Base-by-base conservation (phyloP, 805 yeast species). In the Yarrowia alimentaria region DNA sequence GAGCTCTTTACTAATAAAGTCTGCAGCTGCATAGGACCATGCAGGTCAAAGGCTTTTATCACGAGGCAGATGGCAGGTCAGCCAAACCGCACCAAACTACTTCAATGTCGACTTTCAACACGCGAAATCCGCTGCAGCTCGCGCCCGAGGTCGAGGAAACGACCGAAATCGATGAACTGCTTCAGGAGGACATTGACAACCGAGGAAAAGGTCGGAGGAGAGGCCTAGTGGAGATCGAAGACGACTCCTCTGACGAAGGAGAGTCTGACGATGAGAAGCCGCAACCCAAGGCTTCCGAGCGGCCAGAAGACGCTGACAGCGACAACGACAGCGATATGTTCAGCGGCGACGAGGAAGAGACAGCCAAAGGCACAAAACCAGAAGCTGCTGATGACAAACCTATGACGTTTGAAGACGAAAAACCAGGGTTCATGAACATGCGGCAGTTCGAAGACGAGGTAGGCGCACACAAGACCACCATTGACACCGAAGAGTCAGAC, bases 221-320 rank as follows among this genome's bases (percentile, higher is more conserved):
- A 55, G 53, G 54, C 47, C 29, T 42, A 28, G 31, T 26, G 51
- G 24, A 28, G 18, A 43, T 30, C 6, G 50, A 43, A n/a, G 37
- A 30, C 9, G 50, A 43, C 8, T 30, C 37, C 1, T 43, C 50
- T 8, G 50, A 43, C 13, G 53, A 30, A n/a, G n/a, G n/a, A n/a
- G 49, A 26, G n/a, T 31, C 21, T 34, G 54, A 58, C 11, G 59
- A 57, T 17, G 31, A 56, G 1, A 56, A 55, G 1, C n/a, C n/a
- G n/a, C n/a, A n/a, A n/a, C n/a, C n/a, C n/a, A n/a, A n/a, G n/a
- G n/a, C n/a, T n/a, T n/a, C n/a, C n/a, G n/a, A n/a, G n/a, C n/a
- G n/a, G n/a, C n/a, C n/a, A n/a, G 68, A 66, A 16, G 68, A 64
- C 24, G 68, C 68, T 4, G 64, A 64, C 4, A 66, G 65, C 40